phyloP scores from a whole-genome alignment of 768 basidiomycete genomes.

The Boletus subparvulus region DNA sequence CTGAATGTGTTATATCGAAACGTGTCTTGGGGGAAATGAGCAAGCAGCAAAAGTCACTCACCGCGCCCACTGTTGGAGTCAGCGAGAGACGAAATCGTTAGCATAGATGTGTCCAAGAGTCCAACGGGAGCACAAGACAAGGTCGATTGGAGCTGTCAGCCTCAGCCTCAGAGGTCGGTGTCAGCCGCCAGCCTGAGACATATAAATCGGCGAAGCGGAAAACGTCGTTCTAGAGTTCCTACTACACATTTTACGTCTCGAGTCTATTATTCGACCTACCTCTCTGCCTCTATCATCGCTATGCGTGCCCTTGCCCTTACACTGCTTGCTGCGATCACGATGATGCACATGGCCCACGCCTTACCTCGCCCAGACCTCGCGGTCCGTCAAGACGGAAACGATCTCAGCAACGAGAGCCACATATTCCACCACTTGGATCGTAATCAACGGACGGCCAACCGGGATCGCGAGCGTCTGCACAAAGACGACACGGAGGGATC shows the following conservation, averaged over 20 bases:
- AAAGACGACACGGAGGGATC: neutral
- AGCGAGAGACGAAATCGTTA: neutral
- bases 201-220: constrained; percentile 15
- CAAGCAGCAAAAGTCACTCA: neutral
- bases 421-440: constrained; percentile 32
- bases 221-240: neutral
- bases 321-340: constrained; percentile 23
- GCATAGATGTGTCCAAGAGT: neutral
- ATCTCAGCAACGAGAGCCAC: constrained; percentile 21
- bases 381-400: constrained; percentile 11
- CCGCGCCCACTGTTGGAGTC: neutral
- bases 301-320: constrained; percentile 25
- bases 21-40: too few species aligned
- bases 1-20: too few species aligned
- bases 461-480: constrained; percentile 6
- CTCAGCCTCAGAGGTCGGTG: constrained; percentile 19
- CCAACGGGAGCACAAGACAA: neutral
- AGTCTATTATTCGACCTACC: constrained; percentile 8
- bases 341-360: constrained; percentile 19
- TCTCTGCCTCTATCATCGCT: constrained; percentile 18
- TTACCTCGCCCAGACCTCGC: constrained; percentile 27
- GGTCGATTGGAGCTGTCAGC: neutral
- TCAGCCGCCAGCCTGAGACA: constrained; percentile 22
- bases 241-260: neutral
- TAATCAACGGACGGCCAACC: constrained; percentile 26